Conservation (phyloP, 805 yeast genomes). For the Pichia thaimueangensis region DNA sequence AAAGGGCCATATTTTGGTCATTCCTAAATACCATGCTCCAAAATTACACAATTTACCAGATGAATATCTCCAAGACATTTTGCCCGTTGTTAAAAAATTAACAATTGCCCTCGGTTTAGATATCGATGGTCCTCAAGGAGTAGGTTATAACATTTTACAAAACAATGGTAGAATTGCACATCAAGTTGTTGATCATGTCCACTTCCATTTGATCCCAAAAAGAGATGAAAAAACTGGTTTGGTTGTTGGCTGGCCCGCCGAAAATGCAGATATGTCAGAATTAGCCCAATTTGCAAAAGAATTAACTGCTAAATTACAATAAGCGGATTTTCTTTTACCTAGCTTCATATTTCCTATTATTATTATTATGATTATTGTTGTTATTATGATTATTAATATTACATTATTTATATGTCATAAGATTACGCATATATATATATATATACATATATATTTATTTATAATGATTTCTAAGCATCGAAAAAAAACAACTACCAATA, state of each 20-base stretch:
- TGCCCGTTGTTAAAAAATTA: conserved; percentile 84
- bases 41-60: conserved; percentile 90
- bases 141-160: conserved; percentile 83
- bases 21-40: conserved; percentile 92
- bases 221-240: conserved; percentile 66
- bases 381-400: too few species aligned
- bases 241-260: conserved; percentile 92
- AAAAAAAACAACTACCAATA: too few species aligned
- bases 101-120: conserved; percentile 66
- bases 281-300: conserved; percentile 62
- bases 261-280: conserved; percentile 66
- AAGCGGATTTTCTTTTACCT: neutral
- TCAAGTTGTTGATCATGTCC: conserved; percentile 93
- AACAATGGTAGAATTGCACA: conserved; percentile 95
- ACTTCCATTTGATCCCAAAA: conserved; percentile 94
- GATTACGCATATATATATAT: too few species aligned
- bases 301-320: conserved; percentile 37
- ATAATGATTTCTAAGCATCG: too few species aligned
- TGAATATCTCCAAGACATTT: conserved; percentile 75
- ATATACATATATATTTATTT: too few species aligned
- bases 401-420: too few species aligned
- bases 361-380: too few species aligned
- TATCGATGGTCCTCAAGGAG: conserved; percentile 55
- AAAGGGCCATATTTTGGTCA: conserved; percentile 80
- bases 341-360: neutral